Conservation (phyloP, 1,284 basidiomycete genomes). For the Microbotryum saponariae region DNA sequence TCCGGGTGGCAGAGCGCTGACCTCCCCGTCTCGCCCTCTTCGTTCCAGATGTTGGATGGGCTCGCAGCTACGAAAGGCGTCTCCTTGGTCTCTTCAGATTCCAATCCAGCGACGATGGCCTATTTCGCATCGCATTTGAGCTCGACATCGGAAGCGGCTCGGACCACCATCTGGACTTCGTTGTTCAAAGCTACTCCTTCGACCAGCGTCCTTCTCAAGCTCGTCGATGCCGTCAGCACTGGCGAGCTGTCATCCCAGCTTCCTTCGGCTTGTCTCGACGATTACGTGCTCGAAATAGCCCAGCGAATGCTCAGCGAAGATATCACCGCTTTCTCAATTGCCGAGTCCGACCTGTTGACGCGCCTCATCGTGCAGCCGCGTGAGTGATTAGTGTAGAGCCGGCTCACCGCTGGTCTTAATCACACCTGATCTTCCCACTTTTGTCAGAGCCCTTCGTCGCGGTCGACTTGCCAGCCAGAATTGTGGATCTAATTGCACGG, state of each 20-base stretch:
- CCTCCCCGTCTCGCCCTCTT: too few relatives aligned
- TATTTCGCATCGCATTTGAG: background rate
- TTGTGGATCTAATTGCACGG: background rate
- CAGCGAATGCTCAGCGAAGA: constrained; percentile 1
- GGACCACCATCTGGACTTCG: constrained; percentile 10
- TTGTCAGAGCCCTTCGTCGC: constrained; percentile 9
- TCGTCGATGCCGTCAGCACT: constrained; percentile 12
- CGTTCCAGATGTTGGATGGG: too few relatives aligned
- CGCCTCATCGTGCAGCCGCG: constrained; percentile 13
- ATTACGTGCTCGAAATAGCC: constrained; percentile 14
- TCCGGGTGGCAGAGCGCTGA: too few relatives aligned
- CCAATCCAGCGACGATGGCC: too few relatives aligned
- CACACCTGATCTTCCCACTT: background rate
- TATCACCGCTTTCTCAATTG: background rate
- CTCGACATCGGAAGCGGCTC: constrained; percentile 6
- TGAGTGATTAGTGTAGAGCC: background rate
- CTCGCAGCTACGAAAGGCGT: too few relatives aligned
- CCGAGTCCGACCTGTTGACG: constrained; percentile 17
- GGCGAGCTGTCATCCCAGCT: constrained; percentile 7
- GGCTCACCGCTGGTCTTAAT: too few relatives aligned
- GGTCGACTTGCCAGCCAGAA: background rate
- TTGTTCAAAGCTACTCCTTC: constrained; percentile 13
- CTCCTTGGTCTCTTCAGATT: too few relatives aligned
- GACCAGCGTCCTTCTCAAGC: constrained; percentile 2
- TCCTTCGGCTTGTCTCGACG: constrained; percentile 17